Evolutionary conservation across 1,284 basidiomycete species (phyloP).

Genomic region (Puccinia polysora): DNA sequence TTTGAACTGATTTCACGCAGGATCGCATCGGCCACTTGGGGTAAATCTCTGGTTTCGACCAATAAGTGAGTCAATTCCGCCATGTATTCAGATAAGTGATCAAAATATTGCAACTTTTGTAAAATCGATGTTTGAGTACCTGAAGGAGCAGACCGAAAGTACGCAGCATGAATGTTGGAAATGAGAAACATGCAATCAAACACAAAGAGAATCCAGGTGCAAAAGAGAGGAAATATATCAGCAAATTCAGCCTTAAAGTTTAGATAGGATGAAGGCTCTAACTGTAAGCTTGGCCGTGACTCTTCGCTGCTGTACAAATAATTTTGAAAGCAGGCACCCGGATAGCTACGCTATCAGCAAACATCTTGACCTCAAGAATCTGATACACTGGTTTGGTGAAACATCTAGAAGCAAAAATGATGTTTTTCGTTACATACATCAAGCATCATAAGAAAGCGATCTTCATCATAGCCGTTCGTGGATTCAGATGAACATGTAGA

Average conservation of each 20-base stretch:
- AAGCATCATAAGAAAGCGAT: not conserved
- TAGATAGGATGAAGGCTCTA: not conserved
- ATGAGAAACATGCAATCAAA: not conserved
- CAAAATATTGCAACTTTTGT: conserved; percentile 86
- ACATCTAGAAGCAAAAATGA: conserved; percentile 54
- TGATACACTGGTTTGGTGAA: conserved; percentile 80
- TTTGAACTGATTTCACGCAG: conserved; percentile 71
- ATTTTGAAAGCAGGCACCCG: conserved; percentile 75
- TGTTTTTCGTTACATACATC: not conserved
- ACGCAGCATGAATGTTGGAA: not conserved
- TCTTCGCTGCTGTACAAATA: conserved; percentile 85
- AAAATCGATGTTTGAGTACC: conserved; percentile 79
- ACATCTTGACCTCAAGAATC: conserved; percentile 75
- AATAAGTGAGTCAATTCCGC: conserved; percentile 79
- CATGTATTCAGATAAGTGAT: conserved; percentile 89
- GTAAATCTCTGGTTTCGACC: conserved; percentile 79
- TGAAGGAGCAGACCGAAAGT: not conserved
- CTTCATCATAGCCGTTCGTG: not conserved
- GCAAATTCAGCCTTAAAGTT: not conserved
- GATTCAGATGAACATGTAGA: not conserved
- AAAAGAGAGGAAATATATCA: not conserved
- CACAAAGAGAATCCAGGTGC: not conserved
- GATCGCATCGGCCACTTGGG: conserved; percentile 83
- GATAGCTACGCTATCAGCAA: conserved; percentile 75
- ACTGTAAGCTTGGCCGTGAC: conserved; percentile 75